Evolutionary conservation across 805 yeast genomes (phyloP), one percentile per base, ranked within the genome.

Genomic region (Tetrapisispora iriomotensis): DNA sequence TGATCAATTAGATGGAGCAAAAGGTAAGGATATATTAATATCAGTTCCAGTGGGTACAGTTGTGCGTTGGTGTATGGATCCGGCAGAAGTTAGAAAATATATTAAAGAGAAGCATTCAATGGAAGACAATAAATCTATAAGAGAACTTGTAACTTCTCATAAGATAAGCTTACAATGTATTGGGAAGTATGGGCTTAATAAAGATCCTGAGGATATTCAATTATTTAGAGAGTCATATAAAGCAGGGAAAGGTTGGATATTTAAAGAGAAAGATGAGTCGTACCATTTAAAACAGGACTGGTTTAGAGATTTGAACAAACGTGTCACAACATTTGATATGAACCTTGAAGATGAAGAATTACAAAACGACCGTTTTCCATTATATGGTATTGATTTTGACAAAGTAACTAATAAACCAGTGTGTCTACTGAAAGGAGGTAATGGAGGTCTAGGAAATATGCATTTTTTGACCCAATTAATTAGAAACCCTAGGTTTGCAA

Each of bases 381-480:
- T 82, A 3, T 66, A 70, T n/a, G 97, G 97, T 0, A 54, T 85
- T 20, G 98, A 92, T 59, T 62, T 85, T 34, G 62, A 70, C 42
- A 59, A 67, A 45, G 75, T 79, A 14, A 68, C 85, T 0, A 71
- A 71, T 2, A 72, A 70, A 33, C 96, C 97, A 1, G 58, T 80
- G 4, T 62, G 83, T 37, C 50, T 92, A 15, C 52, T 88, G 34
- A 73, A 72, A 49, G 98, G 98, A 31, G 98, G 98, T 8, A 68
- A 70, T 45, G 97, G 97, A 17, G 98, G 98, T 0, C 69, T 90
- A 66, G 98, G 98, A 1, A 92, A 92, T 60, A 86, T 86, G 92
- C 95, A 90, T 58, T 92, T 92, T 55, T 67, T 84, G 36, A 86
- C 96, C 1, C 70, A 80, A 34, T 75, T 77, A 37, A 77, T 92